Evolutionary conservation across 148 eudicot species (phyloP).

Genomic region (Agrostemma githago): DNA sequence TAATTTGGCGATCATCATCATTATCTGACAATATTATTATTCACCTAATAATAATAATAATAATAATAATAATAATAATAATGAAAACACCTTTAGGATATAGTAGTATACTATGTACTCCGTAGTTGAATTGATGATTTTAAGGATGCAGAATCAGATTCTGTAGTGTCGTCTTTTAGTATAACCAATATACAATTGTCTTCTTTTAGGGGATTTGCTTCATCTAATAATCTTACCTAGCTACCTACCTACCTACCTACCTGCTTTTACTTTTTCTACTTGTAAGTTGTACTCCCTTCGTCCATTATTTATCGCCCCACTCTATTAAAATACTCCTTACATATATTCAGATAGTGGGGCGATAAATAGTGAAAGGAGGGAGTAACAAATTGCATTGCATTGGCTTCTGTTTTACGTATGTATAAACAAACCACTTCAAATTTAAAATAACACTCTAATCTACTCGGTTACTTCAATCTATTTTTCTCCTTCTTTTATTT

Average conservation of each 20-base stretch:
- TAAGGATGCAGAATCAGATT: conserved; percentile 33
- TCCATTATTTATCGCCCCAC: too few relatives aligned
- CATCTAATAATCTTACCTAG: too few relatives aligned
- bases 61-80: too few relatives aligned
- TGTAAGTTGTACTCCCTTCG: too few relatives aligned
- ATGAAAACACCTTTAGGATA: conserved; percentile 15
- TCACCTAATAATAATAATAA: neutral
- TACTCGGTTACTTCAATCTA: conserved; percentile 37
- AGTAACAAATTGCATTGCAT: too few relatives aligned
- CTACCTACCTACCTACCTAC: too few relatives aligned
- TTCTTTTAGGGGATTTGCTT: conserved; percentile 19
- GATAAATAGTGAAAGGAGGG: too few relatives aligned
- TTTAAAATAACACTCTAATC: conserved; percentile 30
- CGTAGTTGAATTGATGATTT: conserved; percentile 12
- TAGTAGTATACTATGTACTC: too few relatives aligned
- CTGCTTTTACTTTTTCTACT: neutral
- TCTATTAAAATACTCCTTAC: too few relatives aligned
- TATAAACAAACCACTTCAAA: conserved; percentile 24
- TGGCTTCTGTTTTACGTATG: conserved; percentile 20
- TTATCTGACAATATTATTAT: conserved; percentile 7
- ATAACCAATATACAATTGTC: conserved; percentile 15
- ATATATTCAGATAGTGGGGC: too few relatives aligned
- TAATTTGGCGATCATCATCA: neutral
- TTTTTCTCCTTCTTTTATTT: conserved; percentile 1
- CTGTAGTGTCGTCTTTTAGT: conserved; percentile 3